A percentile compares a stretch with the other conserved stretches of the same genome.
These are phyloP conservation scores for Psilocybe sp. DNA, from an alignment of 768 basidiomycete species.

Conservation along the genomic window DNA sequence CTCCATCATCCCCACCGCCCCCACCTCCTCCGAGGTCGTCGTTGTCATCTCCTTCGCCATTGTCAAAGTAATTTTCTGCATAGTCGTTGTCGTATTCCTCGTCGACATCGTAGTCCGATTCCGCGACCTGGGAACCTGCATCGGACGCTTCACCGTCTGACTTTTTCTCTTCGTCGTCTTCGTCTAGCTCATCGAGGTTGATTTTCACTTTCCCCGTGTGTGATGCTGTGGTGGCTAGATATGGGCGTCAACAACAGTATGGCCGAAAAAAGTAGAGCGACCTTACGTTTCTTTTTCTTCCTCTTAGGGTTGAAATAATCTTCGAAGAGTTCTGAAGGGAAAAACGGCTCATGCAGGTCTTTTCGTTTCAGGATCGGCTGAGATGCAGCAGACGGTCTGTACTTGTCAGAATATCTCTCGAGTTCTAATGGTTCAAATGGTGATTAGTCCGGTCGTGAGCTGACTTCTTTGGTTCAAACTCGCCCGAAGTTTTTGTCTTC, in stretches of 20 bases:
- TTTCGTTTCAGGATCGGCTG: slow-evolving; percentile 68
- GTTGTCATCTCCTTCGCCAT: slow-evolving; percentile 78
- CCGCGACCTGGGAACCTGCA: slow-evolving; percentile 58
- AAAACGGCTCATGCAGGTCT: slow-evolving; percentile 73
- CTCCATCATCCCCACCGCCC: slow-evolving; percentile 66
- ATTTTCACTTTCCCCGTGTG: slow-evolving; percentile 35
- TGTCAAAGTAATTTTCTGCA: slow-evolving; percentile 89
- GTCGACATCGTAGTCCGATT: slow-evolving; percentile 81
- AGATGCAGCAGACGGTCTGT: slow-evolving; percentile 56
- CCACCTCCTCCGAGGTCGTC: slow-evolving; percentile 76
- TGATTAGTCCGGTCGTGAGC: background rate
- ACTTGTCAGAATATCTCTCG: slow-evolving; percentile 83
- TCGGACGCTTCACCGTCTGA: slow-evolving; percentile 70
- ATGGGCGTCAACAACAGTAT: background rate
- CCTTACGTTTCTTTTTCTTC: slow-evolving; percentile 49
- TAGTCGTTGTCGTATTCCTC: slow-evolving; percentile 93
- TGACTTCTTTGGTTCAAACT: slow-evolving; percentile 6
- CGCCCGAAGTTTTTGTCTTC: slow-evolving; percentile 58
- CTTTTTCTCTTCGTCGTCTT: slow-evolving; percentile 60
- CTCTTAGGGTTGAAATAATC: slow-evolving; percentile 76
- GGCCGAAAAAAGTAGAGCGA: background rate
- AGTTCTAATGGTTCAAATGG: slow-evolving; percentile 47
- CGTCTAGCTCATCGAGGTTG: slow-evolving; percentile 67
- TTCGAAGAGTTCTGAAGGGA: slow-evolving; percentile 74
- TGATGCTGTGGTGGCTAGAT: slow-evolving; percentile 14